A percentile compares a stretch with the other conserved stretches of the same genome.
Evolutionary conservation across 1,139 yeast species (phyloP).

Genomic region (Hansenula sp.): DNA sequence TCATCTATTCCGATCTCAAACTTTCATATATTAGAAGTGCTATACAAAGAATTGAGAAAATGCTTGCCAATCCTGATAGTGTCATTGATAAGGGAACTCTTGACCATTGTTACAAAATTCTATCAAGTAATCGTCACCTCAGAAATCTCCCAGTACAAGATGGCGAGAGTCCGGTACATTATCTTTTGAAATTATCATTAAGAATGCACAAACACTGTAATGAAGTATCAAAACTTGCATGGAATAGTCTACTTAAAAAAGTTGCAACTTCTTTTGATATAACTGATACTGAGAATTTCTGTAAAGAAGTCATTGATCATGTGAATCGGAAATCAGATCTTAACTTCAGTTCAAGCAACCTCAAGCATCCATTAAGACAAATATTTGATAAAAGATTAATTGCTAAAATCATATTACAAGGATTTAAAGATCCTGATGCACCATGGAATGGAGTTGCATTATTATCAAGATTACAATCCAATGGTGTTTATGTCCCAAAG

Average conservation of each 20-base stretch:
- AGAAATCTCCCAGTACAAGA: no score
- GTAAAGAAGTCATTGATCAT: background rate
- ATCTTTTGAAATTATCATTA: background rate
- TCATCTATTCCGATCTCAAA: no score
- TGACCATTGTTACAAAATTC: no score
- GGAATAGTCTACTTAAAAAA: background rate
- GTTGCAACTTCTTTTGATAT: background rate
- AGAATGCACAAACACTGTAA: background rate
- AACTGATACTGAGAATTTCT: background rate
- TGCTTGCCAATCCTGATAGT: no score
- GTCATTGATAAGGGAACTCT: no score
- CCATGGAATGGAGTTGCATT: slow-evolving; percentile 6
- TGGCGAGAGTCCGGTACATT: background rate
- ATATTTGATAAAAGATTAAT: slow-evolving; percentile 1
- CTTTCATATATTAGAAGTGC: no score
- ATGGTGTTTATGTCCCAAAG: background rate
- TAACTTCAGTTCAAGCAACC: background rate
- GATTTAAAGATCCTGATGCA: slow-evolving; percentile 2
- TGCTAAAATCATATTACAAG: background rate
- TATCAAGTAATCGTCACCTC: no score
- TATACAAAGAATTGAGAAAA: no score
- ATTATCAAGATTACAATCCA: slow-evolving; percentile 1
- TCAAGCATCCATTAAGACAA: slow-evolving; percentile 3
- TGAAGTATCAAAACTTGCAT: background rate
- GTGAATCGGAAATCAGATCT: background rate